A percentile compares a stretch with the other conserved stretches of the same genome.
phyloP scores from a whole-genome alignment of 345 rosid species.

The Clausena lansium region DNA sequence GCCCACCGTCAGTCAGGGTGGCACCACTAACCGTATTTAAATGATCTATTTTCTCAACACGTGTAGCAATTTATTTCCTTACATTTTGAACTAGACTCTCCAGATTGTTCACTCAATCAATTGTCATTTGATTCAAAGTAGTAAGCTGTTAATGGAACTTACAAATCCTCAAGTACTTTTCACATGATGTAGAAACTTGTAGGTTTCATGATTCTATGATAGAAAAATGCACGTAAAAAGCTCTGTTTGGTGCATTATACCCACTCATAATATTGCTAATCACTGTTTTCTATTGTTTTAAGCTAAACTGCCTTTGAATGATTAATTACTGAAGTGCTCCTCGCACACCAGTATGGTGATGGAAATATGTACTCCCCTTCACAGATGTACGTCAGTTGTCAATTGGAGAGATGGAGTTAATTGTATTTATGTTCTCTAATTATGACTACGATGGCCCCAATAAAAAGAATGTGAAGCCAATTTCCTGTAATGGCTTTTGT shows the following conservation, averaged over 20 bases:
- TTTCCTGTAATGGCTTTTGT: neutral
- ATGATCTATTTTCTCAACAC: neutral
- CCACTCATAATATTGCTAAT: neutral
- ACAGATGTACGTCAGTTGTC: neutral
- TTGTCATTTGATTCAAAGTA: neutral
- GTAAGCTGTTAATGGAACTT: neutral
- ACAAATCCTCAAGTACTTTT: neutral
- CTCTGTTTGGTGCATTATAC: neutral
- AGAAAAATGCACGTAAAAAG: neutral
- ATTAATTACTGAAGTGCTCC: neutral
- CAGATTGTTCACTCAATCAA: neutral
- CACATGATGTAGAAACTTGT: neutral
- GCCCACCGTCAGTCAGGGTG: neutral
- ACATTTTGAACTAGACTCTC: neutral
- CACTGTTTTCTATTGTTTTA: neutral
- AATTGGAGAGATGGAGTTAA: neutral
- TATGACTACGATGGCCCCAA: neutral
- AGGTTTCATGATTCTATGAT: neutral
- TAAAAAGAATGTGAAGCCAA: neutral
- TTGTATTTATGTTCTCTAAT: neutral
- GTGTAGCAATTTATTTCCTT: neutral
- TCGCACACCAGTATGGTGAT: neutral
- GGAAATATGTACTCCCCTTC: neutral
- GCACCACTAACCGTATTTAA: neutral
- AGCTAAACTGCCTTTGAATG: neutral